A percentile compares a stretch with the other conserved stretches of the same genome.
phyloP scores from a whole-genome alignment of 2,329 filamentous ascomycete species.

The Aspergillus floridensis region DNA sequence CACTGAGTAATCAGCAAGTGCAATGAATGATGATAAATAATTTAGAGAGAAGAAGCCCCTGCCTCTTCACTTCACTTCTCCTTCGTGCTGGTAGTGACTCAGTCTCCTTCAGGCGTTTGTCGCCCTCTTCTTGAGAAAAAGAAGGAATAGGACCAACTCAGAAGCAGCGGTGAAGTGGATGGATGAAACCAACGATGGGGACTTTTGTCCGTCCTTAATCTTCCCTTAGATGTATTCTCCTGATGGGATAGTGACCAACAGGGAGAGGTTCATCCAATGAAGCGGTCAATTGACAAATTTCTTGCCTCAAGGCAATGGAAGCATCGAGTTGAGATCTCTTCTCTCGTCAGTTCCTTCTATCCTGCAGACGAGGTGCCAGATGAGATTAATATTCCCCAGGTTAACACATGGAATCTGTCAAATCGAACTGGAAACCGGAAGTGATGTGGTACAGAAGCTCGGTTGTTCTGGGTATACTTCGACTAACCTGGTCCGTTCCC shows the following conservation, averaged over 20 bases:
- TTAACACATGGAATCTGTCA: not conserved
- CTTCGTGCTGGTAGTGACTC: not conserved
- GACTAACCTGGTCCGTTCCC: not conserved
- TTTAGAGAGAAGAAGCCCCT: not conserved
- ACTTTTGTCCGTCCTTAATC: not conserved
- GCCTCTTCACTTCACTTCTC: not conserved
- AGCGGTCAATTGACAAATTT: constrained; percentile 18
- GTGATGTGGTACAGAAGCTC: constrained; percentile 16
- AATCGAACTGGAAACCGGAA: constrained; percentile 1
- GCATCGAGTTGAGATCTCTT: too few relatives aligned
- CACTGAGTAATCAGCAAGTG: not conserved
- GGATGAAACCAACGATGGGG: constrained; percentile 2
- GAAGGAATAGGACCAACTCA: constrained; percentile 3
- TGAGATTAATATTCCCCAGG: not conserved
- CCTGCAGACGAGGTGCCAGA: not conserved
- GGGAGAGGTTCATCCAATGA: not conserved
- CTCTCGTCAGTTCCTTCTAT: not conserved
- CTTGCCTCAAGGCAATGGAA: not conserved
- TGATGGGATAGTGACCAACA: not conserved
- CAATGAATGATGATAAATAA: not conserved
- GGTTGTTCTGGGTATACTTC: not conserved
- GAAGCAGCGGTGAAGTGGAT: constrained; percentile 16
- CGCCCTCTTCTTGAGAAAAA: not conserved
- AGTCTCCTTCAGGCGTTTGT: not conserved
- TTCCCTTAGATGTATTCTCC: not conserved